Base-by-base conservation (phyloP, 2,329 filamentous ascomycete species). In the Corniculantispora saksenae region DNA sequence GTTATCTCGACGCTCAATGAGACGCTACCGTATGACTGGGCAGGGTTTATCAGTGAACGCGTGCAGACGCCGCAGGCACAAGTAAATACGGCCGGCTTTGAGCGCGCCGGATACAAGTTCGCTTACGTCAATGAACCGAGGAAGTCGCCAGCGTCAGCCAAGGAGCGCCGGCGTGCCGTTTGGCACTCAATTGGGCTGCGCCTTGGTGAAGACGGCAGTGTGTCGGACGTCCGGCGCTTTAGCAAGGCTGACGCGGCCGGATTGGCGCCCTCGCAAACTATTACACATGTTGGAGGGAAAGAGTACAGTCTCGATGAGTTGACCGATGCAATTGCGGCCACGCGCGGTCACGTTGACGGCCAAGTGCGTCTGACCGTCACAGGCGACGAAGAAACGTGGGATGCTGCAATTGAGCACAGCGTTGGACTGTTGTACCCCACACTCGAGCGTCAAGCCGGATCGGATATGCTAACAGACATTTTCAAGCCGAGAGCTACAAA, bases 281-380 rank as follows among this genome's bases (percentile, higher is more conserved):
- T 67, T 13, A 51, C 51, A 19, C 32, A 43, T 13, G 53, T 67
- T 43, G 45, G 43, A 13, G 65, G 51, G 25, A 21, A 45, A 21
- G 13, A 43, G 48, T 65, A 53, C 38, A 60, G 57, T 29, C 25
- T 65, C 23, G 53, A 65, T 10, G 32, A n/a, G 40, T 43, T 65
- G 7, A 35, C 62, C 21, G 23, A 32, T 17, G 48, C 58, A 15
- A 56, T 56, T 50, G 27, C 19, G 21, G 12, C 50, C 83, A 86
- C 48, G 63, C 82, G 38, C 27, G 38, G 40, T 9, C 40, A 50
- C 8, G n/a, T 13, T 1, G 23, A 54, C 10, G 35, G 40, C 27
- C 38, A 40, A 27, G 53, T 56, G 50, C 27, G 15, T 23, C 5
- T 63, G 35, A 35, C 29, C 13, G 27, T 56, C 19, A 13, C 21